Conservation (phyloP, 2,329 filamentous ascomycete species). For the Ophioceras dolichostomum region DNA sequence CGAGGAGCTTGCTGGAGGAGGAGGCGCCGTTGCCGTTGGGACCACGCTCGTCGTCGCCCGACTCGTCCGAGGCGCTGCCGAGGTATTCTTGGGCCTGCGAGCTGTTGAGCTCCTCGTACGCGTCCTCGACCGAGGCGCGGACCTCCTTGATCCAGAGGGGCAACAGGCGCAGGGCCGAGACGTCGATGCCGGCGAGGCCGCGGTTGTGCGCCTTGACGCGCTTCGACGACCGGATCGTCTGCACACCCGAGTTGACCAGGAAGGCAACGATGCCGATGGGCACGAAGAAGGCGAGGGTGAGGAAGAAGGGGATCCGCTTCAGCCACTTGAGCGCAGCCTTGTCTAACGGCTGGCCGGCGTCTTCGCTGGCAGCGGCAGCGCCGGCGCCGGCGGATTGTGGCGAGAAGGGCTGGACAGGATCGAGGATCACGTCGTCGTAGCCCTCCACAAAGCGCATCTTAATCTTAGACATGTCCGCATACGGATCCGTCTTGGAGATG, state of each 20-base stretch:
- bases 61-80: conserved; percentile 38
- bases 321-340: conserved; percentile 25
- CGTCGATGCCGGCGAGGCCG: conserved; percentile 53
- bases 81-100: conserved; percentile 62
- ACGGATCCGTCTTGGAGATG: conserved; percentile 70
- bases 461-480: conserved; percentile 50
- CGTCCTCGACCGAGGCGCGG: conserved; percentile 63
- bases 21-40: conserved; percentile 3
- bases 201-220: conserved; percentile 67
- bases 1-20: conserved; percentile 3
- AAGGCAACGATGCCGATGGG: conserved; percentile 62
- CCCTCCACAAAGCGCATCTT: conserved; percentile 63
- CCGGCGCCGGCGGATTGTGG: conserved; percentile 1
- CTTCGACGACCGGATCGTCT: conserved; percentile 61
- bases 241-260: conserved; percentile 58
- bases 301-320: conserved; percentile 8
- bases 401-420: conserved; percentile 47
- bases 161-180: conserved; percentile 56
- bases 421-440: conserved; percentile 64
- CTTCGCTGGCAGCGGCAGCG: conserved; percentile 4
- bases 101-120: conserved; percentile 61
- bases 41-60: conserved; percentile 15
- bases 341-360: not conserved
- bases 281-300: conserved; percentile 60
- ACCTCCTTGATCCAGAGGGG: conserved; percentile 67